phyloP scores from a whole-genome alignment of 2,329 filamentous ascomycete species.

The Aspergillus sp. region DNA sequence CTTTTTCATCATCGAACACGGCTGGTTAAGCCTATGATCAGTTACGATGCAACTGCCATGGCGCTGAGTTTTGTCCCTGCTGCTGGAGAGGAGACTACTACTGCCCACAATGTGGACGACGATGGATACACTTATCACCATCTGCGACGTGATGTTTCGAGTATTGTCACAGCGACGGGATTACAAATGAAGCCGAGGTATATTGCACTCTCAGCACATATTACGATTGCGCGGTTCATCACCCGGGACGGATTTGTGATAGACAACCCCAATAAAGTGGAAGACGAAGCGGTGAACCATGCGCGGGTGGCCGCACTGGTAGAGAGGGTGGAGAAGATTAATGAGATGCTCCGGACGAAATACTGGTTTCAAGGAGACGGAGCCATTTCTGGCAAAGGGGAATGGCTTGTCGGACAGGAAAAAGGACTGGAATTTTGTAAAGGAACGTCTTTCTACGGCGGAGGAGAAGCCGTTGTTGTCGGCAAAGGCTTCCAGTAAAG shows the following conservation, averaged over 20 bases:
- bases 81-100: slow-evolving; percentile 56
- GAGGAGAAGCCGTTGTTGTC: slow-evolving; percentile 66
- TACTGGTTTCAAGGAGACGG: slow-evolving; percentile 63
- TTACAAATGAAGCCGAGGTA: slow-evolving; percentile 77
- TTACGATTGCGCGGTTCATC: slow-evolving; percentile 83
- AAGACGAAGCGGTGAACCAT: slow-evolving; percentile 39
- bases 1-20: slow-evolving; percentile 68
- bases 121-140: slow-evolving; percentile 88
- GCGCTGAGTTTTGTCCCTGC: slow-evolving; percentile 87
- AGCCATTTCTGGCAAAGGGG: slow-evolving; percentile 55
- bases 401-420: slow-evolving; percentile 88
- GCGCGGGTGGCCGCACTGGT: slow-evolving; percentile 67
- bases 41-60: slow-evolving; percentile 81
- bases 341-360: slow-evolving; percentile 69
- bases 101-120: slow-evolving; percentile 37
- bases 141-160: slow-evolving; percentile 76
- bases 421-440: slow-evolving; percentile 74
- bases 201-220: slow-evolving; percentile 83
- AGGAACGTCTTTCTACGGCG: slow-evolving; percentile 85
- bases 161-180: slow-evolving; percentile 61
- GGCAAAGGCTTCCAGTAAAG: slow-evolving; percentile 50
- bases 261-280: slow-evolving; percentile 39
- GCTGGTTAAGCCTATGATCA: slow-evolving; percentile 78
- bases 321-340: slow-evolving; percentile 71
- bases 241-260: slow-evolving; percentile 59